Evolutionary conservation across 2,329 filamentous ascomycete species (phyloP).

Genomic region (Xylariaceae sp.): DNA sequence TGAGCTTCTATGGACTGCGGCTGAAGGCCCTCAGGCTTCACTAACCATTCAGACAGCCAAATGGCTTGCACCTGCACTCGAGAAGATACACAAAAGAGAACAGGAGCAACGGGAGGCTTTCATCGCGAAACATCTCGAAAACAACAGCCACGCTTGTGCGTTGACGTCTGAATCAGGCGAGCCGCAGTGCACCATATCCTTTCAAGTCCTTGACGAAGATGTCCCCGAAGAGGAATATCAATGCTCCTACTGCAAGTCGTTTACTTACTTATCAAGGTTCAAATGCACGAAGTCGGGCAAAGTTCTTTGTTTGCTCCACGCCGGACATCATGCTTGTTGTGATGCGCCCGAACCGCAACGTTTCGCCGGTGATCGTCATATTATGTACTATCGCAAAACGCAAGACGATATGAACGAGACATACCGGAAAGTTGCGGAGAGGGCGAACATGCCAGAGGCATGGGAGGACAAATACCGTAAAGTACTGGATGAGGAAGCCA

Average conservation of each 20-base stretch:
- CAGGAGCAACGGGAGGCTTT: constrained; percentile 63
- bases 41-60: constrained; percentile 82
- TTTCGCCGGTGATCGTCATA: constrained; percentile 65
- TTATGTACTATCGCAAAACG: constrained; percentile 70
- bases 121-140: constrained; percentile 56
- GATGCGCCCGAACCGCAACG: constrained; percentile 60
- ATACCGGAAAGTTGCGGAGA: constrained; percentile 75
- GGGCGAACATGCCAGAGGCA: constrained; percentile 74
- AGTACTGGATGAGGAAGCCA: constrained; percentile 75
- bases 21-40: constrained; percentile 64
- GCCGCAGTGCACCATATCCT: constrained; percentile 51
- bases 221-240: constrained; percentile 89
- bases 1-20: constrained; percentile 86
- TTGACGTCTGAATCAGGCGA: constrained; percentile 44
- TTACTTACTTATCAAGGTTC: constrained; percentile 85
- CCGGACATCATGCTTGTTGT: constrained; percentile 76
- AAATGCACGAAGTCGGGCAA: constrained; percentile 78
- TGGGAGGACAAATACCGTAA: constrained; percentile 91
- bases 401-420: constrained; percentile 62
- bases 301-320: constrained; percentile 75
- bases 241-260: constrained; percentile 87
- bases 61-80: constrained; percentile 85
- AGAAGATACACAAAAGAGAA: constrained; percentile 73
- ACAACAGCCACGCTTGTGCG: constrained; percentile 49
- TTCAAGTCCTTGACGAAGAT: constrained; percentile 65